These are phyloP conservation scores for Rugonectria rugulosa DNA, from an alignment of 2,329 filamentous ascomycete species.

Conservation along the genomic window DNA sequence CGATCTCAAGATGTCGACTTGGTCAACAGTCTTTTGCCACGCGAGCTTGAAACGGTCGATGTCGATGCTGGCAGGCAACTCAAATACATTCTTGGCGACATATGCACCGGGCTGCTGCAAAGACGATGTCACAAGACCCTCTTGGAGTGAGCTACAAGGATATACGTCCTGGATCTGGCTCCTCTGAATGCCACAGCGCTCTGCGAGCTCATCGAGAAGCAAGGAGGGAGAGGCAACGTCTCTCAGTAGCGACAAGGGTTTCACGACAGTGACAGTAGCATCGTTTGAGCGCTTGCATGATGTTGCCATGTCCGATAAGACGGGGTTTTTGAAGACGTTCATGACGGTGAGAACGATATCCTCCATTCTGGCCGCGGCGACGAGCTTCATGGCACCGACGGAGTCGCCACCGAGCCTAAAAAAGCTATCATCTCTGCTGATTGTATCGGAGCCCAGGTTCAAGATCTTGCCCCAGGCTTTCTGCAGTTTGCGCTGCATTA, in stretches of 20 bases:
- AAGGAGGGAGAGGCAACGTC: not conserved
- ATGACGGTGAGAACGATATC: slow-evolving; percentile 23
- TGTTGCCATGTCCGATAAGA: slow-evolving; percentile 25
- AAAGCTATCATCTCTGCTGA: slow-evolving; percentile 54
- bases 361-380: slow-evolving; percentile 9
- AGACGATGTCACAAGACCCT: slow-evolving; percentile 28
- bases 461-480: slow-evolving; percentile 48
- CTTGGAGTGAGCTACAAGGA: slow-evolving; percentile 29
- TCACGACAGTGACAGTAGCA: not conserved
- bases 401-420: slow-evolving; percentile 59
- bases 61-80: slow-evolving; percentile 17
- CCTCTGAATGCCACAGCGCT: slow-evolving; percentile 14
- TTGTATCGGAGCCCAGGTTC: slow-evolving; percentile 39
- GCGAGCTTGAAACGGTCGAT: slow-evolving; percentile 25
- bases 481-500: slow-evolving; percentile 46
- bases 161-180: slow-evolving; percentile 24
- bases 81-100: slow-evolving; percentile 28
- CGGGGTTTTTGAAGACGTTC: slow-evolving; percentile 21
- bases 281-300: slow-evolving; percentile 3
- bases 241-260: slow-evolving; percentile 14
- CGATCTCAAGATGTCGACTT: slow-evolving; percentile 33
- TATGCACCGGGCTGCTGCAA: slow-evolving; percentile 31
- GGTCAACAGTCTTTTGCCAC: slow-evolving; percentile 30
- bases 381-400: slow-evolving; percentile 47
- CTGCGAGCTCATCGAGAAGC: slow-evolving; percentile 21